A percentile compares a stretch with the other conserved stretches of the same genome.
These are phyloP conservation scores for Talaromyces ruber DNA, from an alignment of 495 filamentous ascomycete species.

Conservation along the genomic window DNA sequence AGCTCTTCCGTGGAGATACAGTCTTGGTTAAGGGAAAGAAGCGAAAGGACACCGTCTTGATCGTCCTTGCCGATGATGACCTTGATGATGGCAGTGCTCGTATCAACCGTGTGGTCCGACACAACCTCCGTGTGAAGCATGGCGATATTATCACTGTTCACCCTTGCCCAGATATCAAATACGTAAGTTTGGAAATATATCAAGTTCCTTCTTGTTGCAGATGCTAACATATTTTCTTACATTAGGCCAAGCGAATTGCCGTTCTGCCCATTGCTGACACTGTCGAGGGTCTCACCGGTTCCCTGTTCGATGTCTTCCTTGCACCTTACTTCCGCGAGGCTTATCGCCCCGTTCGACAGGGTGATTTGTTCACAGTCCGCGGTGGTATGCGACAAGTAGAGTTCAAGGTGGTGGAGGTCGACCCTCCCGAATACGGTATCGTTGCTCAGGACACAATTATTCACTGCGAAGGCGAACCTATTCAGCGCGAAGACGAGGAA, in stretches of 20 bases:
- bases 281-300: constrained; percentile 93
- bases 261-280: constrained; percentile 98
- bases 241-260: constrained; percentile 93
- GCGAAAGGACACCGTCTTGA: constrained; percentile 96
- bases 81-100: constrained; percentile 93
- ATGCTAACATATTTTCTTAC: no score
- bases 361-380: constrained; percentile 92
- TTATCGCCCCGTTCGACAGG: constrained; percentile 92
- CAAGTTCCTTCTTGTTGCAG: no score
- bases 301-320: constrained; percentile 97
- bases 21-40: constrained; percentile 99
- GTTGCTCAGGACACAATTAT: constrained; percentile 98
- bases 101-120: constrained; percentile 95
- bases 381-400: constrained; percentile 98
- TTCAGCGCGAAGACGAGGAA: constrained; percentile 97
- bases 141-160: constrained; percentile 95
- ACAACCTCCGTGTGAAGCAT: constrained; percentile 97
- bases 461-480: constrained; percentile 97
- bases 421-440: constrained; percentile 96
- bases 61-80: constrained; percentile 95
- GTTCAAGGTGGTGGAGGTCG: constrained; percentile 98
- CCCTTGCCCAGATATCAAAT: constrained; percentile 99
- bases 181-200: constrained; percentile 64
- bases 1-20: constrained; percentile 96
- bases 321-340: constrained; percentile 99